Evolutionary conservation across 495 filamentous ascomycete species (phyloP), one percentile per base, ranked within the genome.

Genomic region (Aspergillus kassunensis): DNA sequence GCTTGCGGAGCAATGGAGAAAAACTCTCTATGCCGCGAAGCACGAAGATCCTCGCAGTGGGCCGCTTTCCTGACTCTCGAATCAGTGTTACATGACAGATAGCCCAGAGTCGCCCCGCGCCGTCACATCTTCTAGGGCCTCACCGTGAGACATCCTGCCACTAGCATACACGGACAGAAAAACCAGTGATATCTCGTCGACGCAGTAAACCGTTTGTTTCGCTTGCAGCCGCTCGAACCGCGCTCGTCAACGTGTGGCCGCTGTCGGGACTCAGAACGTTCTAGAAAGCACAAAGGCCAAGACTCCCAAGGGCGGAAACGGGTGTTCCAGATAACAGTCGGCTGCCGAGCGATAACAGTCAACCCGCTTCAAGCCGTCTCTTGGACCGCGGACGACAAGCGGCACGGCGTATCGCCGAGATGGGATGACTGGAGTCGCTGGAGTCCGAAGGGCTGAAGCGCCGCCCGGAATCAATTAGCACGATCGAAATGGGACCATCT

Each of bases 171-270:
- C 25, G 15, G 5, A 20, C 42, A 5, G 20, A 31, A 19, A 33
- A 31, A 19, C 1, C 12, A 44, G 25, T 9, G 16, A 10, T 2
- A 9, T 16, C 19, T 15, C 21, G 24, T 15, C n/a, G 19, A 13
- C 11, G 19, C 20, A 36, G 12, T 40, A 19, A 21, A 19, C 4
- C 37, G 21, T 37, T 6, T 3, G 67, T 63, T 37, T 68, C 65
- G 12, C 60, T 58, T 16, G 65, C 59, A 33, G 61, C 56, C 68
- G 67, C 67, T 18, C 68, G 50, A n/a, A 68, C 62, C 65, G 68
- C 65, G 36, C 63, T 67, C 62, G 68, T 65, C 12, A 67, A 58
- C 65, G 68, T 67, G 4, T 61, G 65, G 45, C 68, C 61, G 25
- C 47, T 59, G 29, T 60, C 58, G 12, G 7, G 7, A 33, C 5